Base-by-base conservation (phyloP, 2,329 filamentous ascomycete species). In the Aureobasidium sp. region DNA sequence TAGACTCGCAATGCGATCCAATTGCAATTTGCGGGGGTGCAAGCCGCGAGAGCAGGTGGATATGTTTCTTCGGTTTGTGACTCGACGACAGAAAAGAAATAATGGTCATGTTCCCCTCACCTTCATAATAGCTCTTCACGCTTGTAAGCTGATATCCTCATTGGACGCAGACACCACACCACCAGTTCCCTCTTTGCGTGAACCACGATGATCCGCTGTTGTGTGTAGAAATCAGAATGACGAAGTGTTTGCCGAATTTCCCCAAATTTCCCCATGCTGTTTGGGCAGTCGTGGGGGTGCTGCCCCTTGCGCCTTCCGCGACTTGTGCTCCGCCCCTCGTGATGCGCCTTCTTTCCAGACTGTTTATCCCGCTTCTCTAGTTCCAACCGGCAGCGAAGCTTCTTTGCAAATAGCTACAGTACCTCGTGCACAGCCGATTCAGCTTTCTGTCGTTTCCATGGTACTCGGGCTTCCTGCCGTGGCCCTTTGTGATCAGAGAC, bases 1-100 rank as follows among this genome's bases (percentile, higher is more conserved):
- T 43, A 44, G 52, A 44, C n/a, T 46, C 27, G 39, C 37, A n/a
- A 43, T 20, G 36, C 24, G 17, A 32, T 20, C 29, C 39, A 32
- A 57, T 57, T 44, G 39, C 29, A 41, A 34, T 36, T 57, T 57
- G 53, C 53, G 53, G 53, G 29, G 53, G 39, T 56, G 53, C 39
- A 44, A 44, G 13, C 52, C n/a, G 26, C 20, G 36, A n/a, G 43
- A 34, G 13, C 27, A 46, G 36, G 36, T 53, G 50, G 27, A 24
- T 52, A 20, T 17, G 26, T 39, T 53, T 53, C 27, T 34, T 53
- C 5, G 20, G 5, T 32, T n/a, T 41, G 37, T 29, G 26, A 29
- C 26, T 20, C 34, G 39, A 57, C 41, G 29, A 57, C 53, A 57
- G 34, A 55, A 24, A 32, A 26, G 43, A n/a, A 55, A 12, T 15